These are phyloP conservation scores for Dipteronia sinensis DNA, from an alignment of 345 rosid species.

Conservation along the genomic window DNA sequence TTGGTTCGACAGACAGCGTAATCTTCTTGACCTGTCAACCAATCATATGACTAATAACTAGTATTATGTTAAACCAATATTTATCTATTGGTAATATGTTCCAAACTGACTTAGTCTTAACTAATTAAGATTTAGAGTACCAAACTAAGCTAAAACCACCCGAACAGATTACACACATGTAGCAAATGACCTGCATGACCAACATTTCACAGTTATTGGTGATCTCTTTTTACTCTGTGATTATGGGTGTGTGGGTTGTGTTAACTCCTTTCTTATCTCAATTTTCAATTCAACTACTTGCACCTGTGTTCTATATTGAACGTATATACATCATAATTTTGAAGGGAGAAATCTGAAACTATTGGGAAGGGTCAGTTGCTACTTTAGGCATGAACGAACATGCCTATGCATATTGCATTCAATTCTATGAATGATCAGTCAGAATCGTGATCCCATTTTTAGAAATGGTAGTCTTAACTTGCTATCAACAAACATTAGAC, in stretches of 20 bases:
- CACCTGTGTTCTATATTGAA: background rate
- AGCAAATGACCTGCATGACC: background rate
- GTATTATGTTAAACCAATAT: background rate
- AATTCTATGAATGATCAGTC: background rate
- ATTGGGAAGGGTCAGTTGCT: background rate
- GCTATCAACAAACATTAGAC: too few species aligned
- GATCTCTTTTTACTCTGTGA: background rate
- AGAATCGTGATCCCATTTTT: background rate
- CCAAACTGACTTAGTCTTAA: background rate
- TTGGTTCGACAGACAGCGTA: background rate
- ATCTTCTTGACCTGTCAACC: background rate
- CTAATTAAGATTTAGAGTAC: background rate
- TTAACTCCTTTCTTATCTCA: background rate
- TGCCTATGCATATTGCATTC: background rate
- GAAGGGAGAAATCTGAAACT: background rate
- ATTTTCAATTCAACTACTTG: background rate
- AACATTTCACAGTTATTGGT: background rate
- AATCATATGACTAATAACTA: background rate
- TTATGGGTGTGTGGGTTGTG: background rate
- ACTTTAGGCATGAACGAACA: background rate
- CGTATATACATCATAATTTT: background rate
- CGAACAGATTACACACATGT: background rate
- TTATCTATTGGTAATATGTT: background rate
- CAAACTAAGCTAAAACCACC: background rate
- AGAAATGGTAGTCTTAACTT: background rate